Evolutionary conservation across 352 stramenopile genomes (phyloP).

Genomic region (Plasmopara viticola): DNA sequence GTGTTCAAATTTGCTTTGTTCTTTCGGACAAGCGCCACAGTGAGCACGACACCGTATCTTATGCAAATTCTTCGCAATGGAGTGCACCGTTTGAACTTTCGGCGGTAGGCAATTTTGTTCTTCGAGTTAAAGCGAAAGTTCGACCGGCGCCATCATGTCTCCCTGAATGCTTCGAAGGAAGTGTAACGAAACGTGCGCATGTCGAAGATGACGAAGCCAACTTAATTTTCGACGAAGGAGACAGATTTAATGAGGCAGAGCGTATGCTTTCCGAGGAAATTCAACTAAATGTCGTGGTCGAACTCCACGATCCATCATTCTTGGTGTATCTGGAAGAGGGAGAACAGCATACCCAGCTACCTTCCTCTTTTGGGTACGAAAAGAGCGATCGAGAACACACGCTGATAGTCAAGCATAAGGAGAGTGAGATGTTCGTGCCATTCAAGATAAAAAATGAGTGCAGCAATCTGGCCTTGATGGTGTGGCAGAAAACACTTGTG

Average conservation of each 20-base stretch:
- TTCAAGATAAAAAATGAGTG: constrained; percentile 84
- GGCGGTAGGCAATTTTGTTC: constrained; percentile 72
- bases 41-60: constrained; percentile 19
- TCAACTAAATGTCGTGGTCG: constrained; percentile 68
- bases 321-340: constrained; percentile 57
- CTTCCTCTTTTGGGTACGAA: constrained; percentile 29
- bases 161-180: constrained; percentile 39
- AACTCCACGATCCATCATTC: constrained; percentile 75
- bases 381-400: constrained; percentile 20
- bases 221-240: constrained; percentile 28
- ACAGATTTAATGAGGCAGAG: constrained; percentile 32
- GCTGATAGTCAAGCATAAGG: constrained; percentile 27
- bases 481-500: constrained; percentile 75
- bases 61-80: constrained; percentile 54
- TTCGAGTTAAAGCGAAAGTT: constrained; percentile 62
- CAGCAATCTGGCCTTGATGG: constrained; percentile 60
- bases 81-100: constrained; percentile 74
- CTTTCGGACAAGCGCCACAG: constrained; percentile 24
- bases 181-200: constrained; percentile 7
- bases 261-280: constrained; percentile 32
- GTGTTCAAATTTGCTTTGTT: constrained; percentile 71
- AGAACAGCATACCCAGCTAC: constrained; percentile 14
- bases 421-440: constrained; percentile 60
- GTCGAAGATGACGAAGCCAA: constrained; percentile 27
- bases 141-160: constrained; percentile 33